phyloP scores from a whole-genome alignment of 495 filamentous ascomycete genomes.

The Podospora appendiculata region DNA sequence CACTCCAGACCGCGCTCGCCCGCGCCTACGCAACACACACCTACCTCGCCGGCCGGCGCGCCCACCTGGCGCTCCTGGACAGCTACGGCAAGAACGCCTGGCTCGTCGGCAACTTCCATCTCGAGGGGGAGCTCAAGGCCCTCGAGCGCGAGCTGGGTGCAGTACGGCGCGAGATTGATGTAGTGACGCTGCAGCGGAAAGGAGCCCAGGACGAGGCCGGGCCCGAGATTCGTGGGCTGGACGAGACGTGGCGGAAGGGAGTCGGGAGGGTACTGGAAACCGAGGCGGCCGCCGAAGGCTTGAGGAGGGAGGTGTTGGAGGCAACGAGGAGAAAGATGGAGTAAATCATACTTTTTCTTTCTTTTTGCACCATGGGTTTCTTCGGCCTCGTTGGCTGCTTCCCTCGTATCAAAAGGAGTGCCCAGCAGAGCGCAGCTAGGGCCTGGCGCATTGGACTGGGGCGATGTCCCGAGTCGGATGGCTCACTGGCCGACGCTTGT shows the following conservation, averaged over 20 bases:
- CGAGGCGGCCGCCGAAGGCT: conserved; percentile 62
- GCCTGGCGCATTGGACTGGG: too few relatives aligned
- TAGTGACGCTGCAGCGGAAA: conserved; percentile 62
- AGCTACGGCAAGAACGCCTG: conserved; percentile 82
- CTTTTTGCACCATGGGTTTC: too few relatives aligned
- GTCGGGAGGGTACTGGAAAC: conserved; percentile 67
- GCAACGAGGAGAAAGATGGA: conserved; percentile 14
- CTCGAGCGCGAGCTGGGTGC: conserved; percentile 74
- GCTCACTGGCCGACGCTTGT: too few relatives aligned
- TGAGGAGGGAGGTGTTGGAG: conserved; percentile 43
- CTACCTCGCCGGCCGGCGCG: conserved; percentile 57
- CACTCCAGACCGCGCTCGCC: conserved; percentile 17
- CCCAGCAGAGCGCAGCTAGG: too few relatives aligned
- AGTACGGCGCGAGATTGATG: conserved; percentile 56
- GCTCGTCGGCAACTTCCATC: conserved; percentile 73
- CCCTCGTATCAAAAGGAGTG: too few relatives aligned
- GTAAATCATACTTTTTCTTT: too few relatives aligned
- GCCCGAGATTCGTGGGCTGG: conserved; percentile 59
- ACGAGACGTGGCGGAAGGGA: conserved; percentile 66
- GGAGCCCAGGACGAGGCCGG: conserved; percentile 58
- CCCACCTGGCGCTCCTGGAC: conserved; percentile 69
- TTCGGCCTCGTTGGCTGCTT: too few relatives aligned
- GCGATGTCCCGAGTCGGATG: too few relatives aligned
- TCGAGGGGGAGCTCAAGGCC: conserved; percentile 61
- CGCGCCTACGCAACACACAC: conserved; percentile 56